phyloP scores from a whole-genome alignment of 192 early-diverging fungal genomes.

The Coemansia sp. region DNA sequence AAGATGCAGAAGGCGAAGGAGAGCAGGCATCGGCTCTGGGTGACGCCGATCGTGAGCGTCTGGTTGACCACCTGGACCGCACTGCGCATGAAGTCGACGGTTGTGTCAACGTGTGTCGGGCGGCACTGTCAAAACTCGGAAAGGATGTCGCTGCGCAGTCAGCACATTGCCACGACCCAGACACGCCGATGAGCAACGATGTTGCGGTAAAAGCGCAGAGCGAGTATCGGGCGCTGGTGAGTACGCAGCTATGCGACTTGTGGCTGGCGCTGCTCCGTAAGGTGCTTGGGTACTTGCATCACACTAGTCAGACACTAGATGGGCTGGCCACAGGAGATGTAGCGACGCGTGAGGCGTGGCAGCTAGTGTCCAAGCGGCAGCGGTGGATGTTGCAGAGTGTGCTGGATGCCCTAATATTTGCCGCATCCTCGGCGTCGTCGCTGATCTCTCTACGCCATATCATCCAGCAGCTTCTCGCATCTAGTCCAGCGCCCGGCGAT shows the following conservation, averaged over 20 bases:
- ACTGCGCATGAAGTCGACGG: slow-evolving; percentile 30
- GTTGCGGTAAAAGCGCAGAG: slow-evolving; percentile 15
- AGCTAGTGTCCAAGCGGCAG: slow-evolving; percentile 47
- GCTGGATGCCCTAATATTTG: slow-evolving; percentile 54
- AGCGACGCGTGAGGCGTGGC: slow-evolving; percentile 38
- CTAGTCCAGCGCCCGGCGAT: background rate
- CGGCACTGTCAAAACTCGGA: slow-evolving; percentile 35
- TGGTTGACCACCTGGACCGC: slow-evolving; percentile 36
- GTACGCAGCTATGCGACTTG: slow-evolving; percentile 48
- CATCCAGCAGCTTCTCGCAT: slow-evolving; percentile 51
- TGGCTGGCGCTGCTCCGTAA: slow-evolving; percentile 47
- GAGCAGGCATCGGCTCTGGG: slow-evolving; percentile 10
- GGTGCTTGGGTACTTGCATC: slow-evolving; percentile 45
- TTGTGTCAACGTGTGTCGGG: slow-evolving; percentile 45
- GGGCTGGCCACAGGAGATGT: slow-evolving; percentile 6
- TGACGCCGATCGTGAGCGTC: slow-evolving; percentile 47
- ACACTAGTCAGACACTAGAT: slow-evolving; percentile 39
- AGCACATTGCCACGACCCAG: slow-evolving; percentile 10
- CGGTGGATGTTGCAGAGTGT: slow-evolving; percentile 57
- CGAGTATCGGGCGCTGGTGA: slow-evolving; percentile 38
- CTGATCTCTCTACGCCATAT: slow-evolving; percentile 53
- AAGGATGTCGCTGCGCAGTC: slow-evolving; percentile 35
- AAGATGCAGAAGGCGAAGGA: background rate
- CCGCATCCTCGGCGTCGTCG: slow-evolving; percentile 48
- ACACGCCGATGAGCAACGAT: slow-evolving; percentile 13